Percentiles rank a stretch among this genome's conserved stretches.
These are phyloP conservation scores for Zarea fungicola DNA, from an alignment of 2,329 filamentous ascomycete species.

Conservation along the genomic window DNA sequence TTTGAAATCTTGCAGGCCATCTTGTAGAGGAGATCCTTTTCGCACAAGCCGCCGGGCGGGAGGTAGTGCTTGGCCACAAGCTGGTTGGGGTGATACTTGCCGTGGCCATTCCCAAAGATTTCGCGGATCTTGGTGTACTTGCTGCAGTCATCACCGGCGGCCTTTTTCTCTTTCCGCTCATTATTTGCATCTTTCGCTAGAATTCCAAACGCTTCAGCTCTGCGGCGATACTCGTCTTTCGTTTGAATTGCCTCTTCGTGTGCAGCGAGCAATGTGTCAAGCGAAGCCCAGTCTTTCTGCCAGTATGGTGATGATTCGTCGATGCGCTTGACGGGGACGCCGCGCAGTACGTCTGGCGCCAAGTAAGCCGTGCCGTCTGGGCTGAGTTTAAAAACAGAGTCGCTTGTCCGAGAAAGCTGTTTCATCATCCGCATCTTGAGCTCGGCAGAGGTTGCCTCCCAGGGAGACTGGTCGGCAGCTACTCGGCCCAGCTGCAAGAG, in stretches of 20 bases:
- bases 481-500: neutral
- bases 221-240: conserved; percentile 14
- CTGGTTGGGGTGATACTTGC: conserved; percentile 33
- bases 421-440: neutral
- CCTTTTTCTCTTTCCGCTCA: conserved; percentile 16
- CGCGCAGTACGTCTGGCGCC: conserved; percentile 20
- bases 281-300: conserved; percentile 25
- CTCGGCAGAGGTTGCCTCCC: neutral
- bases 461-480: neutral
- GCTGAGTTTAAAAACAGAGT: conserved; percentile 18
- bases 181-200: conserved; percentile 7
- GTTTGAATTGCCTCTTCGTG: conserved; percentile 20
- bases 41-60: conserved; percentile 26
- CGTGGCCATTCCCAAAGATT: conserved; percentile 25
- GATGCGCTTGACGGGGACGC: conserved; percentile 25
- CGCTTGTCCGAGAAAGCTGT: neutral
- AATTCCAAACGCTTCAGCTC: neutral
- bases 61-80: conserved; percentile 29
- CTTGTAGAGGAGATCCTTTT: conserved; percentile 31
- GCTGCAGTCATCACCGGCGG: conserved; percentile 26
- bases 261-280: conserved; percentile 24
- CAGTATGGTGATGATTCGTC: conserved; percentile 26
- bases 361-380: conserved; percentile 21
- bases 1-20: conserved; percentile 30
- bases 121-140: conserved; percentile 30